phyloP scores from a whole-genome alignment of 352 stramenopile species.

The Globisporangium spinosum region DNA sequence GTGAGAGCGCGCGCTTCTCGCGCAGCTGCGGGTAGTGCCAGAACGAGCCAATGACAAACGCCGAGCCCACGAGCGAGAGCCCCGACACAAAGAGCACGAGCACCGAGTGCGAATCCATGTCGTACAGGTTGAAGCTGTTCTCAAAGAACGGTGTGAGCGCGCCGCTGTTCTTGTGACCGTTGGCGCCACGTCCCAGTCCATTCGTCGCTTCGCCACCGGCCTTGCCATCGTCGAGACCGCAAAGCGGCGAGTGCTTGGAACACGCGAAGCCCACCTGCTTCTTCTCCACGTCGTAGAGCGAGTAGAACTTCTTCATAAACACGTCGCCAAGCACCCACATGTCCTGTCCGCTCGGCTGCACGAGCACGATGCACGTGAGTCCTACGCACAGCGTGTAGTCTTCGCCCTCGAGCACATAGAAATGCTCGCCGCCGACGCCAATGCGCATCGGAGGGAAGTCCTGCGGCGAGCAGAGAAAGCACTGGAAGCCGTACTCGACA shows the following conservation, averaged over 20 bases:
- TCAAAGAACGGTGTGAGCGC: constrained; percentile 40
- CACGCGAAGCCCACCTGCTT: constrained; percentile 87
- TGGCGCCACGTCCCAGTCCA: not conserved
- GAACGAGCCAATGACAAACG: constrained; percentile 66
- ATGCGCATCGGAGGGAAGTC: constrained; percentile 69
- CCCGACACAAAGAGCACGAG: constrained; percentile 71
- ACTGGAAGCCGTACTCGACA: constrained; percentile 80
- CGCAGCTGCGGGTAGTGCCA: constrained; percentile 57
- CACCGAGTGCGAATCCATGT: constrained; percentile 72
- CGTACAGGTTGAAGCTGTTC: constrained; percentile 68
- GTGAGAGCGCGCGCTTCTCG: constrained; percentile 43
- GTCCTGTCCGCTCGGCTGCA: constrained; percentile 74
- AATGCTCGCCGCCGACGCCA: constrained; percentile 56
- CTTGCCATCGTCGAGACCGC: constrained; percentile 31
- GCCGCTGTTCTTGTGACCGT: not conserved
- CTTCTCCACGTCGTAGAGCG: constrained; percentile 88
- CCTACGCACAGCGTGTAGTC: constrained; percentile 84
- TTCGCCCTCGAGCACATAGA: constrained; percentile 56
- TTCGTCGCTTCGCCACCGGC: not conserved
- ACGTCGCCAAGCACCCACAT: constrained; percentile 97
- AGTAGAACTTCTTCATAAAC: constrained; percentile 96
- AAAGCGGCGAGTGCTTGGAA: constrained; percentile 36
- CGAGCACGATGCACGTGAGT: constrained; percentile 67
- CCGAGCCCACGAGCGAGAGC: constrained; percentile 57
- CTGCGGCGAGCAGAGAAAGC: constrained; percentile 60